These are phyloP conservation scores for Candida andamanensis DNA, from an alignment of 805 yeast species.

Conservation along the genomic window DNA sequence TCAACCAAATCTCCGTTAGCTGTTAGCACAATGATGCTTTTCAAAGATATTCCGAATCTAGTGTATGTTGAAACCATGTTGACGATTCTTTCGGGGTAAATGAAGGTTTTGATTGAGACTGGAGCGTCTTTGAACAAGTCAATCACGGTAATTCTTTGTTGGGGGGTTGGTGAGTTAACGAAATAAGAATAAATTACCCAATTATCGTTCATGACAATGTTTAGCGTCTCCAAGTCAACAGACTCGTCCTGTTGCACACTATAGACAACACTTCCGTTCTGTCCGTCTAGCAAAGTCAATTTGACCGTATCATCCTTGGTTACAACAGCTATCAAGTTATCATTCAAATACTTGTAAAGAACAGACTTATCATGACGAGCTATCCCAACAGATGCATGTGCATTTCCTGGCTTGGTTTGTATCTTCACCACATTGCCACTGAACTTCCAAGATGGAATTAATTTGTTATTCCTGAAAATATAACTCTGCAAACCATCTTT, in stretches of 20 bases:
- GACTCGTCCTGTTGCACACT: constrained; percentile 39
- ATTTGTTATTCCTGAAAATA: constrained; percentile 11
- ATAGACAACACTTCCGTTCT: constrained; percentile 61
- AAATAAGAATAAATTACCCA: constrained; percentile 72
- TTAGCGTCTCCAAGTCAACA: constrained; percentile 37
- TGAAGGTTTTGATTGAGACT: constrained; percentile 45
- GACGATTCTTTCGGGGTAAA: constrained; percentile 55
- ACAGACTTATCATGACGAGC: constrained; percentile 67
- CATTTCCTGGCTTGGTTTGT: constrained; percentile 16
- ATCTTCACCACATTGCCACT: constrained; percentile 12
- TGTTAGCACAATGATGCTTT: constrained; percentile 57
- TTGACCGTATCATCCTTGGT: constrained; percentile 19
- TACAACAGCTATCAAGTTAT: constrained; percentile 55
- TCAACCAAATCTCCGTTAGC: constrained; percentile 57
- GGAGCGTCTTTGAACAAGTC: constrained; percentile 67
- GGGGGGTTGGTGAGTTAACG: constrained; percentile 44
- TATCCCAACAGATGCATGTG: constrained; percentile 55
- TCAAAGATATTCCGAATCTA: constrained; percentile 29
- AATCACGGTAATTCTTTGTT: constrained; percentile 57
- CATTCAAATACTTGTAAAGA: constrained; percentile 77
- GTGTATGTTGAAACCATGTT: constrained; percentile 42
- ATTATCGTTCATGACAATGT: constrained; percentile 69
- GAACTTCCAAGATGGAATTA: constrained; percentile 29
- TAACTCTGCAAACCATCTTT: constrained; percentile 17
- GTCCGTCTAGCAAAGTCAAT: constrained; percentile 57